A percentile compares a stretch with the other conserved stretches of the same genome.
Evolutionary conservation across 768 basidiomycete species (phyloP).

Genomic region (Austroboletus festivus): DNA sequence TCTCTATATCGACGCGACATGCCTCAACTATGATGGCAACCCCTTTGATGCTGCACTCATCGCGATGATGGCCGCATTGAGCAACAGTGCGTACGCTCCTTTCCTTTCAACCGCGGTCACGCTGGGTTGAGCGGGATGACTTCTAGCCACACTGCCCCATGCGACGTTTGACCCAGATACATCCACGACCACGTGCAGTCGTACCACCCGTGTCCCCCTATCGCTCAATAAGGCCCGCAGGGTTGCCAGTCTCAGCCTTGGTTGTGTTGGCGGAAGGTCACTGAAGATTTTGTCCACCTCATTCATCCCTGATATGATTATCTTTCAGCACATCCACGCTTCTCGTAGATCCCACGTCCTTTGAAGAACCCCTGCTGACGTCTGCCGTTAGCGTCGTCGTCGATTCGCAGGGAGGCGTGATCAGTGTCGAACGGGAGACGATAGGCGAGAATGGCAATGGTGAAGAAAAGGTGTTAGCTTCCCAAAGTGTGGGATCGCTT

Average conservation of each 20-base stretch:
- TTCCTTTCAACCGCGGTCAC: conserved; percentile 38
- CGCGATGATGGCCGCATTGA: conserved; percentile 83
- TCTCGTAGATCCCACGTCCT: conserved; percentile 61
- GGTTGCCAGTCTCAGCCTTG: conserved; percentile 23
- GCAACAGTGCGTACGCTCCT: conserved; percentile 62
- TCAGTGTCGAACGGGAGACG: too few species aligned
- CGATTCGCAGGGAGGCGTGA: too few species aligned
- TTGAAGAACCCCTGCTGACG: too few species aligned
- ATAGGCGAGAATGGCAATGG: too few species aligned
- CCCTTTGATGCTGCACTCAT: conserved; percentile 87
- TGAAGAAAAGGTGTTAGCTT: too few species aligned
- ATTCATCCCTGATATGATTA: neutral
- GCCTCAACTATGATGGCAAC: conserved; percentile 98
- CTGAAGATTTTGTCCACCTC: neutral
- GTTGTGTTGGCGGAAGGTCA: conserved; percentile 24
- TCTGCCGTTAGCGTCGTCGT: too few species aligned
- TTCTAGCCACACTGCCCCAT: conserved; percentile 63
- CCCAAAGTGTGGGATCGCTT: too few species aligned
- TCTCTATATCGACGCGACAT: conserved; percentile 91
- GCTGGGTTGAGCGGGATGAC: neutral
- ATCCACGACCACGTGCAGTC: conserved; percentile 59
- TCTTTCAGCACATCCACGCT: conserved; percentile 40
- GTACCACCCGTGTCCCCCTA: conserved; percentile 44
- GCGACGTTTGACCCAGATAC: conserved; percentile 70
- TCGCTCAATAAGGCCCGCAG: conserved; percentile 32